Base-by-base conservation (phyloP, 306 rosid species). In the Fragaria ananassa region DNA sequence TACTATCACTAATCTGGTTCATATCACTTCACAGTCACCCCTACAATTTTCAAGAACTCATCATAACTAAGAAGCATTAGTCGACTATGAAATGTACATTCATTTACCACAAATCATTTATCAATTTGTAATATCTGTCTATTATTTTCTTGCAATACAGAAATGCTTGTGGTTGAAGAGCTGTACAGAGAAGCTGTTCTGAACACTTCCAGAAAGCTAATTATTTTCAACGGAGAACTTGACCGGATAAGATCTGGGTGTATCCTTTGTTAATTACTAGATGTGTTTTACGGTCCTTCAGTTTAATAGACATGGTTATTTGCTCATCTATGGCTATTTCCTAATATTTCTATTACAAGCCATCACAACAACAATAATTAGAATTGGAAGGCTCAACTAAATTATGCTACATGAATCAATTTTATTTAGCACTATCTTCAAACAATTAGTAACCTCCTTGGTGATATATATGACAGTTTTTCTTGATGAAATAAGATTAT, bases 231-330 rank as follows among this genome's bases (percentile, higher is more conserved):
- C 8, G 98, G 98, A 74, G 98, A 94, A 82, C 92, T 94, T 46
- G 97, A 92, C 70, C 96, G 97, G 3, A 94, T 94, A 82, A 89
- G 98, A 88, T 94, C 98, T 37, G 98, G 98, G 27, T 94, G 98
- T 94, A 90, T 94, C 98, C 95, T 94, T 84, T 77, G 72, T 74
- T 72, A 58, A 66, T 67, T 80, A 71, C 15, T 25, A 11, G 45
- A 42, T 68, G 19, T 13, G 47, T 17, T 25, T 64, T 10, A 19
- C 68, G n/a, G 75, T 74, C 75, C 49, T 73, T 46, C 15, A 44
- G 35, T 68, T 60, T 56, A 72, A 54, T 70, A 29, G 21, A 49
- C 31, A 42, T 5, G 31, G 19, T 72, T 41, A 41, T 73, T 53
- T 62, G 25, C 65, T 11, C 63, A 57, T 11, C n/a, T 60, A 25